phyloP scores from a whole-genome alignment of 2,329 filamentous ascomycete species.

The Cytospora mali region DNA sequence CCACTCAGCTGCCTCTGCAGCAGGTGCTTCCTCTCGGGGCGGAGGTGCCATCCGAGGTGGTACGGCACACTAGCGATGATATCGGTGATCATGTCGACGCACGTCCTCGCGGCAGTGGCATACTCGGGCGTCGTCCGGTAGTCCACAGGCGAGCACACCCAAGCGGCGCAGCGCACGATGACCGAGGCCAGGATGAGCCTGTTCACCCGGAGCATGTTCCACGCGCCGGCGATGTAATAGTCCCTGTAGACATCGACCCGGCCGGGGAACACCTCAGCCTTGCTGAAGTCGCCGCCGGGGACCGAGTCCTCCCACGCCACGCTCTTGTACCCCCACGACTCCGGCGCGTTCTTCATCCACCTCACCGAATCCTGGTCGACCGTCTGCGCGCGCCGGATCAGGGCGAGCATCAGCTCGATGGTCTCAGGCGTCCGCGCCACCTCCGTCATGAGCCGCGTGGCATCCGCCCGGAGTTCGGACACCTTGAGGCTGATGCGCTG shows the following conservation, averaged over 20 bases:
- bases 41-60: constrained; percentile 61
- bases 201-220: constrained; percentile 57
- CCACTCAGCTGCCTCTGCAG: constrained; percentile 44
- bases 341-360: constrained; percentile 56
- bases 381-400: constrained; percentile 54
- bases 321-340: constrained; percentile 53
- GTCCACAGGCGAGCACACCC: constrained; percentile 62
- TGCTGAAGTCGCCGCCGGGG: constrained; percentile 53
- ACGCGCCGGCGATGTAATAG: constrained; percentile 59
- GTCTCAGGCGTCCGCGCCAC: constrained; percentile 51
- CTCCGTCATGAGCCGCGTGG: constrained; percentile 52
- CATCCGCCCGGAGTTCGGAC: constrained; percentile 58
- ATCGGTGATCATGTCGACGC: constrained; percentile 57
- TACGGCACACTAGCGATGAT: constrained; percentile 65
- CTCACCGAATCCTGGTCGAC: constrained; percentile 55
- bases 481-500: constrained; percentile 57
- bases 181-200: constrained; percentile 58
- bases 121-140: constrained; percentile 66
- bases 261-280: constrained; percentile 61
- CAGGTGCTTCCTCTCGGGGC: constrained; percentile 42
- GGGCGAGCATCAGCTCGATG: constrained; percentile 51
- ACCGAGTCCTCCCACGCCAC: constrained; percentile 61
- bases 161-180: constrained; percentile 61
- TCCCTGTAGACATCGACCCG: constrained; percentile 62
- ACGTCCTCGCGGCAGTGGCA: constrained; percentile 54